phyloP scores from a whole-genome alignment of 2,329 filamentous ascomycete species.

The Aspergillus ochraceus region DNA sequence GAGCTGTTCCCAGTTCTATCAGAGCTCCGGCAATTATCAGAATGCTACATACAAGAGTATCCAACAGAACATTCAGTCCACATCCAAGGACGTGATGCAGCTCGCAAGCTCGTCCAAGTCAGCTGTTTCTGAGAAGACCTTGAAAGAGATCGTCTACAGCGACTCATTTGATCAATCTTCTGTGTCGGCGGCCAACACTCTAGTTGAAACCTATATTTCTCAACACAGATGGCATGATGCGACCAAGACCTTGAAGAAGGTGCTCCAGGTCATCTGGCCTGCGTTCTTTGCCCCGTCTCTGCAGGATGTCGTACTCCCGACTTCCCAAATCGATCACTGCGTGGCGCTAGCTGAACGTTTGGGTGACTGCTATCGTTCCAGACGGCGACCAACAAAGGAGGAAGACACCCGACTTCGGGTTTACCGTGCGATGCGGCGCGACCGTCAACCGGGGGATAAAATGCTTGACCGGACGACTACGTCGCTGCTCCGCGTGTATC shows the following conservation, averaged over 20 bases:
- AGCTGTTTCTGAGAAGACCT: constrained; percentile 42
- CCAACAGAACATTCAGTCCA: constrained; percentile 45
- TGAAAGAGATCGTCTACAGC: constrained; percentile 49
- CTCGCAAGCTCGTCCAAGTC: constrained; percentile 37
- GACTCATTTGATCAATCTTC: constrained; percentile 41
- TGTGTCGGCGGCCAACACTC: constrained; percentile 42
- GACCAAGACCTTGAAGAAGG: constrained; percentile 46
- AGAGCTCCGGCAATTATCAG: constrained; percentile 36
- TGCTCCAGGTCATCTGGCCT: constrained; percentile 49
- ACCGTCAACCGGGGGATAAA: constrained; percentile 33
- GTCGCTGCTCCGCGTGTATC: constrained; percentile 32
- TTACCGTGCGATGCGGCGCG: constrained; percentile 34
- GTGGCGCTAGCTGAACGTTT: constrained; percentile 50
- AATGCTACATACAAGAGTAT: constrained; percentile 43
- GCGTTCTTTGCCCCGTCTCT: constrained; percentile 47
- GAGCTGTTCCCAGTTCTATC: constrained; percentile 37
- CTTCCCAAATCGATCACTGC: constrained; percentile 45
- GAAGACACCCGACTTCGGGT: constrained; percentile 38
- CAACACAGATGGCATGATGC: constrained; percentile 51
- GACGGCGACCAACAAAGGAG: constrained; percentile 36
- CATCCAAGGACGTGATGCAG: constrained; percentile 45
- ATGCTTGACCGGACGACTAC: constrained; percentile 27
- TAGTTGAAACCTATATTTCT: constrained; percentile 45
- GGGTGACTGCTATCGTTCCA: constrained; percentile 46
- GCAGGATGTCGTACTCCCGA: constrained; percentile 46